These are phyloP conservation scores for Ramaria sp. DNA, from an alignment of 768 basidiomycete genomes.

Conservation along the genomic window DNA sequence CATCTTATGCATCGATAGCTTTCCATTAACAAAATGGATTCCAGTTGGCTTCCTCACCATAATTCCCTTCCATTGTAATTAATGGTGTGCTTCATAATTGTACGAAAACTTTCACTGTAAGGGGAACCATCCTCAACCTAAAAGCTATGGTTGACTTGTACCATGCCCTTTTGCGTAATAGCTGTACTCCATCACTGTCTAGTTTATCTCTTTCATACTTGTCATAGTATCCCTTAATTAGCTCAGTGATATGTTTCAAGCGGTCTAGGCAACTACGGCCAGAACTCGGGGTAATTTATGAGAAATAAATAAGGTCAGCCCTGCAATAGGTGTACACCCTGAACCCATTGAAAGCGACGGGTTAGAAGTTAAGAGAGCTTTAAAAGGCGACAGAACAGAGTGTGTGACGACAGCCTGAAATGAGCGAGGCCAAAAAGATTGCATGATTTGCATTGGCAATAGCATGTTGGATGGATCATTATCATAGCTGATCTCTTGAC, in stretches of 20 bases:
- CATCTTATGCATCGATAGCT: background rate
- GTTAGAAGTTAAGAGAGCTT: too few species aligned
- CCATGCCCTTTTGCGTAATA: background rate
- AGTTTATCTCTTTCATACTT: background rate
- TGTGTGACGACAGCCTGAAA: too few species aligned
- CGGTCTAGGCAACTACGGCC: background rate
- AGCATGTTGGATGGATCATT: background rate
- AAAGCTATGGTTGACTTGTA: background rate
- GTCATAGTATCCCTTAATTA: background rate
- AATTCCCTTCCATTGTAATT: background rate
- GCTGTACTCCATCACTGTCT: background rate
- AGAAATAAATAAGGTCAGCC: background rate
- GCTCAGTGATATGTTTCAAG: background rate
- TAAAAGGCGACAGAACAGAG: too few species aligned
- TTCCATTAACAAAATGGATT: background rate
- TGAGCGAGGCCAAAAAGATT: too few species aligned
- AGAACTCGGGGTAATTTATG: background rate
- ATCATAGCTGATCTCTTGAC: background rate
- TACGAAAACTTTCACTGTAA: background rate
- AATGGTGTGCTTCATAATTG: background rate
- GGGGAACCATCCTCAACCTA: background rate
- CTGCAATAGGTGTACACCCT: background rate
- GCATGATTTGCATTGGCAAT: too few species aligned
- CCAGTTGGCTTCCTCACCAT: background rate
- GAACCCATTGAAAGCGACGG: too few species aligned